Base-by-base conservation (phyloP, 2,329 filamentous ascomycete genomes). In the Aphanocladium album region DNA sequence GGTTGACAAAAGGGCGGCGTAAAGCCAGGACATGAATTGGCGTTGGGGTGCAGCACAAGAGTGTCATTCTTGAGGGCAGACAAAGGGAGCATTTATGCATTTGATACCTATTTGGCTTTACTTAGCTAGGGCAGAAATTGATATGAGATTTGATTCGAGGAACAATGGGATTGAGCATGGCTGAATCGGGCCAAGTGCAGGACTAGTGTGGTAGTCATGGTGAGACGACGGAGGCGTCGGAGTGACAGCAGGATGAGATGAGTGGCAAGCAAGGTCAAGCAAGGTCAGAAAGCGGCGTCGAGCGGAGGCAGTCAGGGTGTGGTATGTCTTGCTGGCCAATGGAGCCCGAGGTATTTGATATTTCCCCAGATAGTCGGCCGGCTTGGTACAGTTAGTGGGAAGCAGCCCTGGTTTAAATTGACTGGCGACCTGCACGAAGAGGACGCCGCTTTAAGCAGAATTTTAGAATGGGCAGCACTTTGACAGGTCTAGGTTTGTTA, bases 351-450 rank as follows among this genome's bases (percentile, higher is more conserved):
- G 21, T 35, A 61, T 52, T 61, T 57, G 52, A 39, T 49, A 64
- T 61, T 65, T 64, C 56, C 47, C 60, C 64, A 60, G 25, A 57
- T 14, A 17, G 54, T 35, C 30, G 25, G 11, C 16, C 49, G 21
- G 12, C 25, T 21, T 33, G 43, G 43, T 21, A 19, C 27, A 39
- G 45, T 43, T 57, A 57, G 55, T 23, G 45, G 8, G 23, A 39
- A 12, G n/a, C 23, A 8, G 17, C 37, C n/a, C 5, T 16, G 17
- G 30, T 35, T 39, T 6, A n/a, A 25, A 30, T 30, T 30, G 30
- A 5, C 30, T 50, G 25, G 16, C 5, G 30, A 47, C 11, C 25
- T 47, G 49, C 49, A 52, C 4, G 37, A n/a, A 30, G 9, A 6
- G 23, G 39, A 17, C 27, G 51, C 51, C 37, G 51, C 37, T 30